phyloP scores from a whole-genome alignment of 768 basidiomycete genomes.

The Crepidotus variabilis region DNA sequence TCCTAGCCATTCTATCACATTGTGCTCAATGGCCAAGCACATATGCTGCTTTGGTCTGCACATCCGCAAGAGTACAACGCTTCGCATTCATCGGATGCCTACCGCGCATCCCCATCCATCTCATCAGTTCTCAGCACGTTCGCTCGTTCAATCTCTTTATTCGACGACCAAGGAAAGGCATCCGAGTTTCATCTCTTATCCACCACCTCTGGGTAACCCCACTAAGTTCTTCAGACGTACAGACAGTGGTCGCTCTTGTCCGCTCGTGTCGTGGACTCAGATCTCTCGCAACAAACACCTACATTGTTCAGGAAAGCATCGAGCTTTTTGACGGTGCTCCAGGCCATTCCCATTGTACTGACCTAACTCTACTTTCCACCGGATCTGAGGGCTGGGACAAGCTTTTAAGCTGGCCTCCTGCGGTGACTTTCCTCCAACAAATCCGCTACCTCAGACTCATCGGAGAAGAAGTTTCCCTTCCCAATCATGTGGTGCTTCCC shows the following conservation, averaged over 20 bases:
- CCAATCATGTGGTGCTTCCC: not conserved
- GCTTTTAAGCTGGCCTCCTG: not conserved
- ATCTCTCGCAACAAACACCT: not conserved
- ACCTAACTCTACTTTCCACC: not conserved
- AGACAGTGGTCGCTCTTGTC: not conserved
- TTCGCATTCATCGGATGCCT: not conserved
- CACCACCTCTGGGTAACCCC: not conserved
- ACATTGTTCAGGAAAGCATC: not conserved
- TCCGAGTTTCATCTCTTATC: not conserved
- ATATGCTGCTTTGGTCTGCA: not conserved
- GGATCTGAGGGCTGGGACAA: not conserved
- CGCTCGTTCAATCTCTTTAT: not conserved
- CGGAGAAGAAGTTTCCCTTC: not conserved
- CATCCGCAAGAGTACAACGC: not conserved
- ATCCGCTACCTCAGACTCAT: not conserved
- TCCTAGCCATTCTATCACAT: not conserved
- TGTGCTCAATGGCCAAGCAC: not conserved
- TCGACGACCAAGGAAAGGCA: not conserved
- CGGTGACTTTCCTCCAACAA: not conserved
- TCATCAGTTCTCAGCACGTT: not conserved
- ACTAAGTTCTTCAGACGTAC: not conserved
- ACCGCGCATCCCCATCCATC: not conserved
- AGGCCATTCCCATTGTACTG: not conserved
- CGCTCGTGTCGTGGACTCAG: not conserved
- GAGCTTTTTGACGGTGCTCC: not conserved